Conservation (phyloP, 495 filamentous ascomycete species). For the Pseudoneurospora amorphoporcata region DNA sequence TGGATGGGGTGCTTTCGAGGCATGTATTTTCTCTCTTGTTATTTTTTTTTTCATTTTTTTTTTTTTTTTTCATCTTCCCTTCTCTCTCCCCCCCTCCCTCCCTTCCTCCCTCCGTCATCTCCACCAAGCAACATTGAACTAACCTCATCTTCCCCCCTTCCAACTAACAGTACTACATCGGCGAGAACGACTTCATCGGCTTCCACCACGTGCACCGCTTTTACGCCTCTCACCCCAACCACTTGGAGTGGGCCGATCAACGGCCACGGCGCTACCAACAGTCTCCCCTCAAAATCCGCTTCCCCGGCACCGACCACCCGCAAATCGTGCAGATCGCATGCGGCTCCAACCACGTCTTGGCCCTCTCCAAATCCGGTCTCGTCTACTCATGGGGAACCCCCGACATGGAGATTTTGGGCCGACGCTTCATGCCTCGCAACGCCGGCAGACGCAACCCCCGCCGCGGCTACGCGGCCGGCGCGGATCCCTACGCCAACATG, state of each 20-base stretch:
- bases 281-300: constrained; percentile 1
- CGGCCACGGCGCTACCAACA: background rate
- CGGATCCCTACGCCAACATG: constrained; percentile 45
- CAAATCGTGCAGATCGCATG: constrained; percentile 44
- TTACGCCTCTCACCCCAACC: background rate
- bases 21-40: background rate
- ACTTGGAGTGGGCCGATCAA: background rate
- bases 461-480: constrained; percentile 18
- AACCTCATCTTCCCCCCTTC: background rate
- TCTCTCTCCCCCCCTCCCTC: background rate
- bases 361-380: constrained; percentile 46
- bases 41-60: too few relatives aligned
- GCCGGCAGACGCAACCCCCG: constrained; percentile 40
- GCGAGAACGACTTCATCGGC: background rate
- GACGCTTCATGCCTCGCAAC: constrained; percentile 35
- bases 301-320: constrained; percentile 29
- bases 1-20: constrained; percentile 64
- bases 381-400: constrained; percentile 63
- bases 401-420: constrained; percentile 60
- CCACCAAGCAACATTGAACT: background rate
- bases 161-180: constrained; percentile 1
- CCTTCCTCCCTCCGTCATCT: background rate
- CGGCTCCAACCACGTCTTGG: constrained; percentile 60
- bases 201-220: background rate
- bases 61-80: too few relatives aligned